Conservation (phyloP, 2,329 filamentous ascomycete genomes). For the Monosporascus sp. region DNA sequence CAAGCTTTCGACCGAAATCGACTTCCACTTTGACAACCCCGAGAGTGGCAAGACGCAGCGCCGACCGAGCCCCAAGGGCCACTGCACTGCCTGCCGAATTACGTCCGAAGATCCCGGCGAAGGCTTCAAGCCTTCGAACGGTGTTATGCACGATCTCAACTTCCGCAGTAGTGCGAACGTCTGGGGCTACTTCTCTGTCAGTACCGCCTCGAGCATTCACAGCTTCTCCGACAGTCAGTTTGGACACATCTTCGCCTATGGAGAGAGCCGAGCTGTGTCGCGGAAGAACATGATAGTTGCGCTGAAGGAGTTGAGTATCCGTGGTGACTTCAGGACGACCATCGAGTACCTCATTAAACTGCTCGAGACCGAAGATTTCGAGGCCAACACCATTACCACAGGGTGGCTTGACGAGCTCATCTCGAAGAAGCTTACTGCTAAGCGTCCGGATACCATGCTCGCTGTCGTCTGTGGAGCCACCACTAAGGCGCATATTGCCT, state of each 20-base stretch:
- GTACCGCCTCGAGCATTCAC: conserved; percentile 94
- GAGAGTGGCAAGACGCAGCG: conserved; percentile 80
- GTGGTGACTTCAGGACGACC: conserved; percentile 97
- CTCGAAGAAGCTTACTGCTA: conserved; percentile 92
- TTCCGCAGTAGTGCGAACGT: conserved; percentile 98
- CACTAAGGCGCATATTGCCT: conserved; percentile 91
- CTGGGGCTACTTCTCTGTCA: conserved; percentile 99
- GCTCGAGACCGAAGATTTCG: conserved; percentile 94
- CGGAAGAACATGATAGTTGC: conserved; percentile 99
- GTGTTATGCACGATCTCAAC: conserved; percentile 98
- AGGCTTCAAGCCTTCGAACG: conserved; percentile 98
- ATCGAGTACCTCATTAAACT: conserved; percentile 99
- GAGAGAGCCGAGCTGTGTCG: conserved; percentile 92
- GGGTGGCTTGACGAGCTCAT: conserved; percentile 99
- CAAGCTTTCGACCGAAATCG: conserved; percentile 78
- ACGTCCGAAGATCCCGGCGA: conserved; percentile 98
- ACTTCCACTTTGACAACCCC: conserved; percentile 91
- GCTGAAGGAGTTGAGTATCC: conserved; percentile 97
- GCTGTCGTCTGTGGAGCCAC: conserved; percentile 95
- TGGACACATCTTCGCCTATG: conserved; percentile 98
- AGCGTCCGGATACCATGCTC: conserved; percentile 87
- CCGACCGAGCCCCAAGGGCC: conserved; percentile 86
- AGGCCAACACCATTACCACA: conserved; percentile 98
- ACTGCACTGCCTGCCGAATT: conserved; percentile 97
- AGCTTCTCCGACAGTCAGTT: conserved; percentile 99